Evolutionary conservation across 1,139 yeast genomes (phyloP).

Genomic region (Saccharomyces uvarum): DNA sequence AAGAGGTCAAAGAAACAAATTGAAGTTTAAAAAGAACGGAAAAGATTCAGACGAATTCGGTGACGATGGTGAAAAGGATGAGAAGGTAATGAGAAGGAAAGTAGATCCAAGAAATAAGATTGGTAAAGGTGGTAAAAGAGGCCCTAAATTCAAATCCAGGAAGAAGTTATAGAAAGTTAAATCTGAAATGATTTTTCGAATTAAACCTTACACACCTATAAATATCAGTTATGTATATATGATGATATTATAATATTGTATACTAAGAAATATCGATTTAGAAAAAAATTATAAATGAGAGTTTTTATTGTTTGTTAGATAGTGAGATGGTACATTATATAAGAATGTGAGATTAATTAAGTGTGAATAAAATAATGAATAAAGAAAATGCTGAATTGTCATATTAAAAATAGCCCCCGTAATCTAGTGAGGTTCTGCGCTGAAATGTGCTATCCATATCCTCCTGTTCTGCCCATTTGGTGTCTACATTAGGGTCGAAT

Average conservation of each 20-base stretch:
- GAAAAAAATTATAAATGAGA: background rate
- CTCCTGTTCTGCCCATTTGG: conserved; percentile 25
- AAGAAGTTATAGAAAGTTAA: conserved; percentile 23
- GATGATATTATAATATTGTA: conserved; percentile 5
- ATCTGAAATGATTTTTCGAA: conserved; percentile 2
- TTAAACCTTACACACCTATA: background rate
- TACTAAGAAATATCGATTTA: background rate
- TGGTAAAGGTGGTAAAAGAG: conserved; percentile 23
- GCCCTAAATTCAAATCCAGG: conserved; percentile 28
- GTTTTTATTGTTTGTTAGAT: background rate
- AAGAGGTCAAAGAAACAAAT: conserved; percentile 83
- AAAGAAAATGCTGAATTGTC: conserved; percentile 11
- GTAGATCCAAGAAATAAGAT: conserved; percentile 17
- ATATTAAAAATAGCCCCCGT: conserved; percentile 10
- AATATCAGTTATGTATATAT: conserved; percentile 3
- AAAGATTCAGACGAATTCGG: conserved; percentile 51
- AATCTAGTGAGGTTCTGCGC: conserved; percentile 29
- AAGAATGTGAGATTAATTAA: conserved; percentile 1
- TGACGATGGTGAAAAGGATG: conserved; percentile 34
- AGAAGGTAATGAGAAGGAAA: conserved; percentile 13
- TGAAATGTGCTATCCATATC: conserved; percentile 31
- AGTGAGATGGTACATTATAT: background rate
- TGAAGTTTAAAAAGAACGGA: conserved; percentile 69
- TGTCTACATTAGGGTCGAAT: conserved; percentile 13
- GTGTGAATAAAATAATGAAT: background rate